Base-by-base conservation (phyloP, 164 flowering plant species). In the Chloranthus sessilifolius region DNA sequence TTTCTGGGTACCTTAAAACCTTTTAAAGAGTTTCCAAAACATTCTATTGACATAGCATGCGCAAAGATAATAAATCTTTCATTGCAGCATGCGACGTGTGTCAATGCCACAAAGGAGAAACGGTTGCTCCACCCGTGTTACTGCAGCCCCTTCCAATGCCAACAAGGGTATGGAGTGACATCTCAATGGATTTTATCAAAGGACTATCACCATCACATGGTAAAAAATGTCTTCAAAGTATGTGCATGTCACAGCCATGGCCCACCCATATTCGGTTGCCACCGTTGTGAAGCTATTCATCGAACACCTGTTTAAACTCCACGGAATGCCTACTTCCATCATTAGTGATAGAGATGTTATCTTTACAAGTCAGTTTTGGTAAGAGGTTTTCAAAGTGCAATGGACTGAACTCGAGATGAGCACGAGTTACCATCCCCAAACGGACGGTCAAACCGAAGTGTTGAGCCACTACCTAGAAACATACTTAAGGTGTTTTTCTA, bases 141-240 rank as follows among this genome's bases (percentile, higher is more conserved):
- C 15, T 58, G 0, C 67, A 67, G 9, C 61, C 70, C 0, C 17
- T 56, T 0, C 55, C 45, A 0, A 52, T 66, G 38, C 63, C 59
- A 0, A 3, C 1, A 0, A 25, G 14, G 15, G 41, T 47, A 5
- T 61, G 63, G 62, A 33, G 43, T 3, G 50, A 56, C 1, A 46
- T 66, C 1, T 7, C 16, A 0, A 29, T 67, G 37, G 61, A 63
- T 26, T 58, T 58, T 8, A 31, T 67, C 0, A 17, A 30, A 1
- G 48, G 51, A 2, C 14, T 59, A 0, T 59, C 68, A 2, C 1
- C 1, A 0, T 49, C 53, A 2, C 0, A 21, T 0, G 55, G 55
- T 0, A 31, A 39, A 8, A 19, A 1, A 1, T 15, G 17, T 46
- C 1, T 1, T 53, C 12, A 0, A 53, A 62, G 21, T 34, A 30